Conservation (phyloP, 2,329 filamentous ascomycete species). For the Arthrobotrys megalospora region DNA sequence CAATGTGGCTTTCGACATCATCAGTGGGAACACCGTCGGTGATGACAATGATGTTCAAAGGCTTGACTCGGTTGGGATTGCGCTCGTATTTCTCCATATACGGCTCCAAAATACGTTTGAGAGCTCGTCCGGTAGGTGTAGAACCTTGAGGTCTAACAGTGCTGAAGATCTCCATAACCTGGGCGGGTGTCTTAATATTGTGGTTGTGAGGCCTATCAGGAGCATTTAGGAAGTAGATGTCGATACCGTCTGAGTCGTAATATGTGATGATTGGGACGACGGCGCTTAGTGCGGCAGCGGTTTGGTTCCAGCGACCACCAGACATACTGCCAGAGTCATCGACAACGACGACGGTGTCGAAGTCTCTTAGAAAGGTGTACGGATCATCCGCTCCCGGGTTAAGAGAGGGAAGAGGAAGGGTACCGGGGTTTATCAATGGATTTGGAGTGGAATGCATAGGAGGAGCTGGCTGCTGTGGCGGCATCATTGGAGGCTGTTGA, state of each 20-base stretch:
- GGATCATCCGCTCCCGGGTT: slow-evolving; percentile 69
- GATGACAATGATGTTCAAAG: slow-evolving; percentile 91
- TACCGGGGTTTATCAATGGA: slow-evolving; percentile 44
- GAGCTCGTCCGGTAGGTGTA: slow-evolving; percentile 82
- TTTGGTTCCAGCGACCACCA: slow-evolving; percentile 80
- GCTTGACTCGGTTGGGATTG: slow-evolving; percentile 72
- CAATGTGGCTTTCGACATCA: slow-evolving; percentile 80
- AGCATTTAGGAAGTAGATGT: slow-evolving; percentile 91
- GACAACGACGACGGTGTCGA: slow-evolving; percentile 91
- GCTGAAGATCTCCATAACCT: slow-evolving; percentile 80
- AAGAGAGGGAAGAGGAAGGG: slow-evolving; percentile 42
- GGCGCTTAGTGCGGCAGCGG: slow-evolving; percentile 76
- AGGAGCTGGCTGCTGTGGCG: not conserved
- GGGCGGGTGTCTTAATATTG: slow-evolving; percentile 74
- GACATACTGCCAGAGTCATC: slow-evolving; percentile 93
- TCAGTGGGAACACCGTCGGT: slow-evolving; percentile 89
- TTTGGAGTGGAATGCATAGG: slow-evolving; percentile 24
- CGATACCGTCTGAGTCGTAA: slow-evolving; percentile 87
- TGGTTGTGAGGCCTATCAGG: slow-evolving; percentile 73
- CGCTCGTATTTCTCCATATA: slow-evolving; percentile 76
- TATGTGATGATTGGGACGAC: slow-evolving; percentile 86
- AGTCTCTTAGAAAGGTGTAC: slow-evolving; percentile 81
- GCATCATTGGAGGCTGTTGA: slow-evolving; percentile 26
- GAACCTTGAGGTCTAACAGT: slow-evolving; percentile 75
- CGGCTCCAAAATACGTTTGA: slow-evolving; percentile 79